Conservation (phyloP, 495 filamentous ascomycete genomes). For the Xylaria nigripes region DNA sequence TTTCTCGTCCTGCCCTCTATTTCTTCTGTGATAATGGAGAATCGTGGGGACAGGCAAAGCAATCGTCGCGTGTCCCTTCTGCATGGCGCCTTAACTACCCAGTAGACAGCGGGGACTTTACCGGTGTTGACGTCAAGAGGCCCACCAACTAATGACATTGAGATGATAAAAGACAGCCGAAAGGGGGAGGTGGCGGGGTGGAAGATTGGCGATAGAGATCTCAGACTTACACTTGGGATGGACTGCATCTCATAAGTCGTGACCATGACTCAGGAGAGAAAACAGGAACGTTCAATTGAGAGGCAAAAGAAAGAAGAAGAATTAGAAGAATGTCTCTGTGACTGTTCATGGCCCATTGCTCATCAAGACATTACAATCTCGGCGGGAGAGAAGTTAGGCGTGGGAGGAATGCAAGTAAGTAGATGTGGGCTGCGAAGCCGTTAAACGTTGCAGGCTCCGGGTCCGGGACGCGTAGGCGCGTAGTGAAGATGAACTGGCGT, state of each 20-base stretch:
- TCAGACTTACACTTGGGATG: constrained; percentile 55
- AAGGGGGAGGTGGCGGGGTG: background rate
- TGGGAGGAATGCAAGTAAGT: constrained; percentile 18
- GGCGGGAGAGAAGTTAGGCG: constrained; percentile 6
- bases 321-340: constrained; percentile 29
- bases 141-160: constrained; percentile 10
- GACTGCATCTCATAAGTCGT: constrained; percentile 49
- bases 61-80: constrained; percentile 3
- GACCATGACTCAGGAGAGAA: constrained; percentile 28
- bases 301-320: constrained; percentile 28
- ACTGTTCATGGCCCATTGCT: constrained; percentile 26
- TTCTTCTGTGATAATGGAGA: background rate
- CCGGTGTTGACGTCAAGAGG: constrained; percentile 1
- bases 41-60: background rate
- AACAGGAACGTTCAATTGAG: constrained; percentile 30
- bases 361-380: constrained; percentile 25
- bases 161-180: background rate
- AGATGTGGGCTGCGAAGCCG: constrained; percentile 15
- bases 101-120: constrained; percentile 3
- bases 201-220: constrained; percentile 1
- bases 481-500: constrained; percentile 1
- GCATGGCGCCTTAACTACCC: background rate
- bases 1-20: background rate
- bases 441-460: background rate
- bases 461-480: constrained; percentile 7